Base-by-base conservation (phyloP, 2,329 filamentous ascomycete species). In the Trichoderma atrobrunneum region DNA sequence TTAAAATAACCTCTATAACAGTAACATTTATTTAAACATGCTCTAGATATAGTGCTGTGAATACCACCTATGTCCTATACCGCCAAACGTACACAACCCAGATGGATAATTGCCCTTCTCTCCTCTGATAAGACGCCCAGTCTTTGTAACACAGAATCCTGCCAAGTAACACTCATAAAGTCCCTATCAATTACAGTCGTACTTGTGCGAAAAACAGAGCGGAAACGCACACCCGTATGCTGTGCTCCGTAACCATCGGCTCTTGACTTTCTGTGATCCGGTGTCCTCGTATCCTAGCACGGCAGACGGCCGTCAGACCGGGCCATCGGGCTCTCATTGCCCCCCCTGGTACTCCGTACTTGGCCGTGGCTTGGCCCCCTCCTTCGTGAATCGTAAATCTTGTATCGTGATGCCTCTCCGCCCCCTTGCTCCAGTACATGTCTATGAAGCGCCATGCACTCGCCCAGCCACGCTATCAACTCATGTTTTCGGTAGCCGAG, bases 331-430 rank as follows among this genome's bases (percentile, higher is more conserved):
- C 54, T 39, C 24, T 11, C 36, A 36, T 39, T 43, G 39, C 21
- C 16, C 12, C 64, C 66, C 56, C 28, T 69, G 32, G 32, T 26
- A 21, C 14, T 36, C 14, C 34, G 26, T 26, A 26, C 64, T 12
- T 28, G 34, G 30, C 21, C 7, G 14, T 43, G 18, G 56, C 54
- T 60, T 60, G 43, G 63, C 48, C 48, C 63, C 30, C 51, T 34
- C 51, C 28, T 61, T 70, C 66, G 66, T 70, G 66, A 62, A 70
- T 70, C 66, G 57, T 70, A 16, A 54, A 70, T 62, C 65, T 34
- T 67, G 51, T 16, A 67, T 68, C 66, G 57, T 61, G 57, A 62
- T 68, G 30, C 39, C 36, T 43, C 8, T 16, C 57, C 34, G 5
- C 56, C 36, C 66, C 43, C 57, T 57, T 56, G 64, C 39, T 69